A percentile compares a stretch with the other conserved stretches of the same genome.
Conservation (phyloP, 2,329 filamentous ascomycete genomes). For the Aphanoascus verrucosus region DNA sequence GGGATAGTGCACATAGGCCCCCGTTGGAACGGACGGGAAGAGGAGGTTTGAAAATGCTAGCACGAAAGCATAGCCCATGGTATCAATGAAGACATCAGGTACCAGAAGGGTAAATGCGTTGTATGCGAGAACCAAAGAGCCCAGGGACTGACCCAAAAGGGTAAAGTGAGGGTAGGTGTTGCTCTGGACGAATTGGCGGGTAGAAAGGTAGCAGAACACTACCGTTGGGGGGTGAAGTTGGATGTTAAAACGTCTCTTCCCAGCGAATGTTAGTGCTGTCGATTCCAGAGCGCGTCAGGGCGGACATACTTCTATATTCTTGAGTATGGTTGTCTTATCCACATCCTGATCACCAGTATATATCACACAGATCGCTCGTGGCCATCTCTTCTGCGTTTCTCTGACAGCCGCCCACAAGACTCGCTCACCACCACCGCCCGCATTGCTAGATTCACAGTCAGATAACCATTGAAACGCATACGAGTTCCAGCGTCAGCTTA, state of each 20-base stretch:
- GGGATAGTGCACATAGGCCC: constrained; percentile 93
- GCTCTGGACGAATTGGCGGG: constrained; percentile 72
- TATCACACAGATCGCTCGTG: constrained; percentile 76
- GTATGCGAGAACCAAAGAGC: constrained; percentile 76
- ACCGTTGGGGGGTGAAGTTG: constrained; percentile 71
- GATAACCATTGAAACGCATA: background rate
- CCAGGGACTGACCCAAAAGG: constrained; percentile 82
- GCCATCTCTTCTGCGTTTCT: constrained; percentile 80
- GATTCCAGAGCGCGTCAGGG: background rate
- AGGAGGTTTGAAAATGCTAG: constrained; percentile 72
- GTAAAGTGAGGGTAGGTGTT: constrained; percentile 88
- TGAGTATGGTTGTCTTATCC: constrained; percentile 66
- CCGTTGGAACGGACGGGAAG: constrained; percentile 71
- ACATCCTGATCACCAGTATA: constrained; percentile 94
- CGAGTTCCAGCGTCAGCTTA: constrained; percentile 33
- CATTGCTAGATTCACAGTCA: constrained; percentile 54
- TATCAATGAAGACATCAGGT: constrained; percentile 91
- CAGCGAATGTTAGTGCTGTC: background rate
- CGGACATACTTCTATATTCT: constrained; percentile 55
- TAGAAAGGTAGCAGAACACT: constrained; percentile 82
- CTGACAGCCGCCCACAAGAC: constrained; percentile 93
- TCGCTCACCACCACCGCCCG: constrained; percentile 86
- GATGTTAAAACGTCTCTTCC: constrained; percentile 80
- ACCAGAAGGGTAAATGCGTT: constrained; percentile 87
- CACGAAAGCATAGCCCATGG: constrained; percentile 94